Evolutionary conservation across 176 grass and related monocot species (phyloP).

Genomic region (Oryza glaberrima): DNA sequence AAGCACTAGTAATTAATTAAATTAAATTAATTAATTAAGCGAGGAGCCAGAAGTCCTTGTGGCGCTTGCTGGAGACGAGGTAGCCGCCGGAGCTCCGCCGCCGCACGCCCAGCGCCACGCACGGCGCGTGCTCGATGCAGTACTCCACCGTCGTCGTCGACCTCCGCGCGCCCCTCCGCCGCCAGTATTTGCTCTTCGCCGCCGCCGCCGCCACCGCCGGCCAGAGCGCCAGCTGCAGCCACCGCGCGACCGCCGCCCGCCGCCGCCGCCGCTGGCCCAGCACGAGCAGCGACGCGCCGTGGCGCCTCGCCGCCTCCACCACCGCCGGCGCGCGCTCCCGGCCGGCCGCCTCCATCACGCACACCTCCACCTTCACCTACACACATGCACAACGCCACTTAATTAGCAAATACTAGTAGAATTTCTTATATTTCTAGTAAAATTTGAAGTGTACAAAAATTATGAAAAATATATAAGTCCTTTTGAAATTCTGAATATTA

Average conservation of each 20-base stretch:
- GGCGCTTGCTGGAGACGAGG: slow-evolving; percentile 60
- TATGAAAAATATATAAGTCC: background rate
- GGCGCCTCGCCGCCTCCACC: slow-evolving; percentile 63
- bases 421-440: background rate
- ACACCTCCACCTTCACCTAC: slow-evolving; percentile 62
- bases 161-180: background rate
- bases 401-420: background rate
- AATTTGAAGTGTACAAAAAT: background rate
- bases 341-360: slow-evolving; percentile 48
- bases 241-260: slow-evolving; percentile 39
- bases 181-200: background rate
- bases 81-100: slow-evolving; percentile 65
- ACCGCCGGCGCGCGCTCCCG: slow-evolving; percentile 58
- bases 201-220: background rate
- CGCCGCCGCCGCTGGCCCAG: slow-evolving; percentile 57
- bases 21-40: slow-evolving; percentile 14
- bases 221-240: slow-evolving; percentile 8
- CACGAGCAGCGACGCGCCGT: slow-evolving; percentile 63
- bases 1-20: background rate
- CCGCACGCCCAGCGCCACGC: slow-evolving; percentile 63
- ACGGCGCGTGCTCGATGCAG: slow-evolving; percentile 84
- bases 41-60: slow-evolving; percentile 69
- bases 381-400: background rate
- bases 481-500: background rate
- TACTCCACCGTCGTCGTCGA: slow-evolving; percentile 37